Evolutionary conservation across 2,329 filamentous ascomycete species (phyloP), one percentile per base, ranked within the genome.

Genomic region (Diplodia sapinea): DNA sequence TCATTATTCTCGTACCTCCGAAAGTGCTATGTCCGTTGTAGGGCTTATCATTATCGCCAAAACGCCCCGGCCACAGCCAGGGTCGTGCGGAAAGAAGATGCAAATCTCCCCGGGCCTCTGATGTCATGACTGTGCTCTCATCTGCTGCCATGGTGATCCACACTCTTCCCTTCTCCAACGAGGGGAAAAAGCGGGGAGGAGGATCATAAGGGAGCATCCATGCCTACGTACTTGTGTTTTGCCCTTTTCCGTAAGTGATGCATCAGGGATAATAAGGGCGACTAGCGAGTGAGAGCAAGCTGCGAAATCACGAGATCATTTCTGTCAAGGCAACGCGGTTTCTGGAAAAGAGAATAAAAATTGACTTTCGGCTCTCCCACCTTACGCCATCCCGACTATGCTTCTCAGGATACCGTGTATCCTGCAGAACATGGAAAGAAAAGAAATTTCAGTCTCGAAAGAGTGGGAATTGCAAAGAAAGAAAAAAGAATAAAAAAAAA

Each of bases 161-260:
- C 11, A 12, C 36, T 38, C 11, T 12, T 36, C 7, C 7, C 43
- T n/a, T 47, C 17, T 47, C 43, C 43, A 20, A 47, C 9, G 43
- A 47, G 17, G 43, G 43, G n/a, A 47, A 47, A 47, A 47, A 47
- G 43, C 43, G 43, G 43, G 43, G 33, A 36, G 43, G n/a, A 47
- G 17, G 43, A n/a, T n/a, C 9, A 20, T 11, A 20, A 47, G 43
- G 33, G n/a, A 47, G 43, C n/a, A 9, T 47, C 43, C n/a, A n/a
- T 47, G 17, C 17, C 43, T 20, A 1, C 26, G 26, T 26, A 47
- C 20, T 47, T 11, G 7, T 47, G 3, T 11, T n/a, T 20, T 47
- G 43, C 17, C 43, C 43, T n/a, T 20, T 47, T 47, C 17, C 43
- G 43, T n/a, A 11, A 47, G 3, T 4, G 17, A 47, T 47, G n/a